Evolutionary conservation across 495 filamentous ascomycete species (phyloP), one percentile per base, ranked within the genome.

Genomic region (Antarctomyces pellizariae): DNA sequence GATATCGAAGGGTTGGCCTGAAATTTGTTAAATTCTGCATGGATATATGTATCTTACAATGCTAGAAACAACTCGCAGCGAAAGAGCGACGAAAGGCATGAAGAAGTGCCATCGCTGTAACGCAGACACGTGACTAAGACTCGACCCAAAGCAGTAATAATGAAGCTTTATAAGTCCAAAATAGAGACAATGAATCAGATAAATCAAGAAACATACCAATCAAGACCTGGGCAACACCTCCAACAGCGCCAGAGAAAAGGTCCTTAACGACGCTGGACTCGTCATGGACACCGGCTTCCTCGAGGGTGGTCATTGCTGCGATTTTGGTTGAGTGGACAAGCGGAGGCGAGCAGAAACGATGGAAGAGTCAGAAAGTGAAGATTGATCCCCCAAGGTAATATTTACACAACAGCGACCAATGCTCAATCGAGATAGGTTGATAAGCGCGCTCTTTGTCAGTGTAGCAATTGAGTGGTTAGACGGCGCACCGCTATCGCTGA

Each of bases 1-100:
- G 26, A 97, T 97, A 57, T 97, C 86, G 50, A 95, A 93, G 27
- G 84, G 84, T 57, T 95, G 84, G 42, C 84, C 84, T 93, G 44
- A 29, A 11, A 18, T 16, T n/a, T 6, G 7, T 29, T 15, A 27
- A 13, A n/a, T 15, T 27, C 25, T n/a, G n/a, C n/a, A n/a, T n/a
- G 6, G n/a, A 21, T 21, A 21, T 21, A 21, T 21, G 19, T 6
- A n/a, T 6, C 19, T 6, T 11, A 29, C 11, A 14, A 9, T 11
- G 11, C 13, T 21, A 19, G 13, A 16, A 12, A 2, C 6, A 16
- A 28, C 7, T 21, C 14, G 20, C 18, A 28, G 26, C 25, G 17
- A 8, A 14, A 3, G 18, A 25, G 20, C 20, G 17, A 17, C 9
- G 21, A 22, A 29, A 10, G 6, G 16, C 12, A 15, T 4, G 15